Percentiles rank a stretch among this genome's conserved stretches.
Evolutionary conservation across 2,329 filamentous ascomycete genomes (phyloP).

Genomic region (Fusarium sp.): DNA sequence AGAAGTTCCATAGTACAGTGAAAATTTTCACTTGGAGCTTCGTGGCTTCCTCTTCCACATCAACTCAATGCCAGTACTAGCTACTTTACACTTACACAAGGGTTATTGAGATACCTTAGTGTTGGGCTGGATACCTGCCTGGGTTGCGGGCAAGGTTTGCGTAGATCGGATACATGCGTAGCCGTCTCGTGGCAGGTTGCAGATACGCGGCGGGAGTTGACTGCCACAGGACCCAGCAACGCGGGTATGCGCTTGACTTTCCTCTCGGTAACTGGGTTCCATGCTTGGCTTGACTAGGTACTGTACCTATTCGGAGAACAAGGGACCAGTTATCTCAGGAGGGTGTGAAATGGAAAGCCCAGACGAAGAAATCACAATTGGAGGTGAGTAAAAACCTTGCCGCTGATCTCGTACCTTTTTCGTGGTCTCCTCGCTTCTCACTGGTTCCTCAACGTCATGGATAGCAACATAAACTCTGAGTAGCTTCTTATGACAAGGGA

Average conservation of each 20-base stretch:
- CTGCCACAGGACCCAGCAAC: slow-evolving; percentile 12
- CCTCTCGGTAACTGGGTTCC: neutral
- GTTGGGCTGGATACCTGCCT: slow-evolving; percentile 5
- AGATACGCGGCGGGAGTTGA: slow-evolving; percentile 25
- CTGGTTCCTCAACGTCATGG: slow-evolving; percentile 27
- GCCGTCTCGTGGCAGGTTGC: slow-evolving; percentile 25
- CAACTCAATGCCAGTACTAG: neutral
- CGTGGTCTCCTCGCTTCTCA: slow-evolving; percentile 15
- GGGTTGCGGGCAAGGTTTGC: slow-evolving; percentile 2
- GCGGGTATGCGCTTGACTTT: slow-evolving; percentile 19
- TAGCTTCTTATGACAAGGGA: slow-evolving; percentile 13
- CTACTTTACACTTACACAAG: slow-evolving; percentile 23
- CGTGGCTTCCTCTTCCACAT: neutral
- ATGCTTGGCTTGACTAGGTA: slow-evolving; percentile 6
- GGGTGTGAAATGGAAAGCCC: slow-evolving; percentile 4
- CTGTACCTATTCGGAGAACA: neutral
- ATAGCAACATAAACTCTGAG: slow-evolving; percentile 25
- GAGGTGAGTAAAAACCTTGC: slow-evolving; percentile 11
- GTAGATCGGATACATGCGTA: slow-evolving; percentile 31
- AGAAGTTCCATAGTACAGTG: neutral
- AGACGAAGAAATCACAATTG: slow-evolving; percentile 1
- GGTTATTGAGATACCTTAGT: slow-evolving; percentile 8
- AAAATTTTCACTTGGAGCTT: slow-evolving; percentile 6
- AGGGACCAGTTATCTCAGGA: neutral
- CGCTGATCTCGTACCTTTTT: slow-evolving; percentile 12